These are phyloP conservation scores for Colletotrichum paranaense DNA, from an alignment of 2,329 filamentous ascomycete species.

Conservation along the genomic window DNA sequence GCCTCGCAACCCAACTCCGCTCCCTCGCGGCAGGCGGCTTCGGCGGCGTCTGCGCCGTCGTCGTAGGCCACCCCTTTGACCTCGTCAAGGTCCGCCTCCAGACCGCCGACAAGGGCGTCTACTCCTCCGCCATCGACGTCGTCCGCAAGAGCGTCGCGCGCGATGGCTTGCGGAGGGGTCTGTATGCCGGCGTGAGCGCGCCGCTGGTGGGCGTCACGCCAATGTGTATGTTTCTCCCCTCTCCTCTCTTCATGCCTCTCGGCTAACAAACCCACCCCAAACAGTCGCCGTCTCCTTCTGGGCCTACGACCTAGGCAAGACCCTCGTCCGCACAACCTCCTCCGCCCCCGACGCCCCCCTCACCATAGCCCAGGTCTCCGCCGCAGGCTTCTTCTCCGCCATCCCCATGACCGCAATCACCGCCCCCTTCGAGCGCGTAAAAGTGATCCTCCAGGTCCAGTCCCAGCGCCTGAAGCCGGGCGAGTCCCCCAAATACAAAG, in stretches of 20 bases:
- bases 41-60: slow-evolving; percentile 91
- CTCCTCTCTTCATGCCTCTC: neutral
- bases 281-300: slow-evolving; percentile 77
- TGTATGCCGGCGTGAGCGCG: slow-evolving; percentile 97
- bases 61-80: slow-evolving; percentile 97
- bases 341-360: slow-evolving; percentile 74
- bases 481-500: slow-evolving; percentile 91
- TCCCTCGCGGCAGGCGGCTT: slow-evolving; percentile 92
- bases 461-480: slow-evolving; percentile 90
- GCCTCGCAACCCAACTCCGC: slow-evolving; percentile 69
- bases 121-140: slow-evolving; percentile 90
- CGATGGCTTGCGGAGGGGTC: slow-evolving; percentile 81
- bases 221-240: slow-evolving; percentile 81
- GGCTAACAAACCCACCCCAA: neutral
- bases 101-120: slow-evolving; percentile 94
- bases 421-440: slow-evolving; percentile 98
- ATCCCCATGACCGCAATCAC: slow-evolving; percentile 98
- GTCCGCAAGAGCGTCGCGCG: slow-evolving; percentile 88
- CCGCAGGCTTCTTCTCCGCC: slow-evolving; percentile 96
- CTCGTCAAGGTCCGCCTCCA: slow-evolving; percentile 97
- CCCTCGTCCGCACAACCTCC: slow-evolving; percentile 78
- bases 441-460: slow-evolving; percentile 98
- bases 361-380: slow-evolving; percentile 87
- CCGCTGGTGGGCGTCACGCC: slow-evolving; percentile 96
- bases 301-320: slow-evolving; percentile 97